Evolutionary conservation across 495 filamentous ascomycete genomes (phyloP).

Genomic region (Aspergillus ostianus): DNA sequence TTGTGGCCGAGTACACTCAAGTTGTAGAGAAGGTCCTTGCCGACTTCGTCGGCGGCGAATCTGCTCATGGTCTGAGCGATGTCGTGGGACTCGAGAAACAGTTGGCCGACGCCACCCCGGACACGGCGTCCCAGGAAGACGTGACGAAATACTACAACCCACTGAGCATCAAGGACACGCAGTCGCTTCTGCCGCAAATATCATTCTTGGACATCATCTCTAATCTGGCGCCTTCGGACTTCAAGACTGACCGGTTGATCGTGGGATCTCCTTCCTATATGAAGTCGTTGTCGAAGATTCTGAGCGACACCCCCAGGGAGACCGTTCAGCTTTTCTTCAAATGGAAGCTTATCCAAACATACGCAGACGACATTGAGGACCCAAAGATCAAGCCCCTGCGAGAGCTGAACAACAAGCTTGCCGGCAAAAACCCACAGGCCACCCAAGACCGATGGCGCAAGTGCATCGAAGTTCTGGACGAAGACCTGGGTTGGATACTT

Average conservation of each 20-base stretch:
- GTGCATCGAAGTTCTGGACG: conserved; percentile 58
- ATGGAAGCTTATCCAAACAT: conserved; percentile 59
- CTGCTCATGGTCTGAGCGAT: conserved; percentile 33
- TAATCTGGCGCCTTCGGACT: conserved; percentile 48
- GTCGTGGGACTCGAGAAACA: conserved; percentile 61
- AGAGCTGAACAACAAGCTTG: conserved; percentile 56
- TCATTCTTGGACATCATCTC: conserved; percentile 52
- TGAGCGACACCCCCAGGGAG: conserved; percentile 47
- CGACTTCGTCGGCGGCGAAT: conserved; percentile 26
- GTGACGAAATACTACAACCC: conserved; percentile 63
- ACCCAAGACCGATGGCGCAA: conserved; percentile 68
- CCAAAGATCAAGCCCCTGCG: conserved; percentile 55
- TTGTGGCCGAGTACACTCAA: conserved; percentile 50
- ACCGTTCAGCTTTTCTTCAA: conserved; percentile 55
- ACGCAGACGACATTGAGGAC: conserved; percentile 53
- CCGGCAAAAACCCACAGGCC: conserved; percentile 61
- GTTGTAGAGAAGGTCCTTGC: conserved; percentile 47
- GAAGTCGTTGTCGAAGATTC: conserved; percentile 44
- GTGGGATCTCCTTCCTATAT: conserved; percentile 58
- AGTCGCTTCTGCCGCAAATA: conserved; percentile 53
- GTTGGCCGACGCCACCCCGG: conserved; percentile 58
- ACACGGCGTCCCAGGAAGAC: conserved; percentile 55
- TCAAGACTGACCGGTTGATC: conserved; percentile 53
- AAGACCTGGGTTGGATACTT: conserved; percentile 53
- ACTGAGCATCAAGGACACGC: conserved; percentile 48